Evolutionary conservation across 1,139 yeast genomes (phyloP).

Genomic region (Lodderomyces margitis): DNA sequence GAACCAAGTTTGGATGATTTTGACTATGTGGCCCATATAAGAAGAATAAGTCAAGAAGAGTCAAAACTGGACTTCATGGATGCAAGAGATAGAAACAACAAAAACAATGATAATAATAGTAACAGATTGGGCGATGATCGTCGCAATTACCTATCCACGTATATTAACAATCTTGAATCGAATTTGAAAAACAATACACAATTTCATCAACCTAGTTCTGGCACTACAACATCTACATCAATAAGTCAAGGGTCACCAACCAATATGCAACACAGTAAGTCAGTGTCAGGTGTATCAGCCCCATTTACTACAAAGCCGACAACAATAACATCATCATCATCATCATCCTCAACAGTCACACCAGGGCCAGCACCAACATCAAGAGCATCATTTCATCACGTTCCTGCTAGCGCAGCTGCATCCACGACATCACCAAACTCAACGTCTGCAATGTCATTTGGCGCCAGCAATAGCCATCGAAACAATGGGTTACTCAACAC

Average conservation of each 20-base stretch:
- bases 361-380: slow-evolving; percentile 15
- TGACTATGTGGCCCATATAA: slow-evolving; percentile 48
- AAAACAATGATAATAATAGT: slow-evolving; percentile 13
- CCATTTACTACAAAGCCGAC: slow-evolving; percentile 14
- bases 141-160: slow-evolving; percentile 36
- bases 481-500: not conserved
- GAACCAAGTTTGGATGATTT: slow-evolving; percentile 41
- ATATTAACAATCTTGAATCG: slow-evolving; percentile 40
- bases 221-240: slow-evolving; percentile 21
- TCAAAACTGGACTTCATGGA: slow-evolving; percentile 15
- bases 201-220: not conserved
- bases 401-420: slow-evolving; percentile 14
- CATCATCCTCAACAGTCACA: slow-evolving; percentile 3
- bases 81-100: not conserved
- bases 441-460: not conserved
- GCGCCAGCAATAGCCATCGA: no score
- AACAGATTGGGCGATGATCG: no score
- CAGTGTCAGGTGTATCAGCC: slow-evolving; percentile 7
- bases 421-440: slow-evolving; percentile 11
- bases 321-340: slow-evolving; percentile 11
- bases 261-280: slow-evolving; percentile 2
- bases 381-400: not conserved
- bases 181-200: slow-evolving; percentile 21
- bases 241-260: slow-evolving; percentile 9
- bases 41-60: slow-evolving; percentile 44